These are phyloP conservation scores for Leccinum sublutescens DNA, from an alignment of 768 basidiomycete genomes.

Conservation along the genomic window DNA sequence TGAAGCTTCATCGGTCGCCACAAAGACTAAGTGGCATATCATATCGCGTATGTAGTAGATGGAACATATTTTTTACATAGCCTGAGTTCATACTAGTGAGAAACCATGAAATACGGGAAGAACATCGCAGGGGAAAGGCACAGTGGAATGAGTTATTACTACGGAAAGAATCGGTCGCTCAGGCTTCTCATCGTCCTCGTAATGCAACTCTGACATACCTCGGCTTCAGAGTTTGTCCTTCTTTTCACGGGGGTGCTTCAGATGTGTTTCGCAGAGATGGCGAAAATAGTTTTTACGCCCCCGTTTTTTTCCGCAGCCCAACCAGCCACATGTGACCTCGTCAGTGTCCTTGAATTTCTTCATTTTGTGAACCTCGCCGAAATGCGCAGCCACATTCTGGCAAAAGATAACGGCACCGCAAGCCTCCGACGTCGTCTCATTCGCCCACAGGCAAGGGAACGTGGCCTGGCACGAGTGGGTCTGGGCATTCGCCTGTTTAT, in stretches of 20 bases:
- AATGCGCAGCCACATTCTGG: neutral
- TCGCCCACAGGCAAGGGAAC: neutral
- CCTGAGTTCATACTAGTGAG: neutral
- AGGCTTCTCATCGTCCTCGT: neutral
- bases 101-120: neutral
- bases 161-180: neutral
- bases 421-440: too few relatives aligned
- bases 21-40: neutral
- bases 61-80: neutral
- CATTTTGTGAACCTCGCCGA: neutral
- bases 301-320: rapidly evolving
- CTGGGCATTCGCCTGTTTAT: neutral
- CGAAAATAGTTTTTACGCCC: constrained; percentile 3
- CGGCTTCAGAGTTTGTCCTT: neutral
- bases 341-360: rapidly evolving
- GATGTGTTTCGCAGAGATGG: neutral
- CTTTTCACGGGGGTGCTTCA: neutral
- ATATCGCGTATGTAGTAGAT: neutral
- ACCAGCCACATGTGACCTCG: neutral
- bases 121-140: neutral
- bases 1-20: too few relatives aligned
- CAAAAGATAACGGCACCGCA: constrained; percentile 1
- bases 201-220: neutral
- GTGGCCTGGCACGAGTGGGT: neutral
- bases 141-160: neutral